These are phyloP conservation scores for Trypanosomatidae sp. DNA, from an alignment of 208 protist species.

Conservation along the genomic window DNA sequence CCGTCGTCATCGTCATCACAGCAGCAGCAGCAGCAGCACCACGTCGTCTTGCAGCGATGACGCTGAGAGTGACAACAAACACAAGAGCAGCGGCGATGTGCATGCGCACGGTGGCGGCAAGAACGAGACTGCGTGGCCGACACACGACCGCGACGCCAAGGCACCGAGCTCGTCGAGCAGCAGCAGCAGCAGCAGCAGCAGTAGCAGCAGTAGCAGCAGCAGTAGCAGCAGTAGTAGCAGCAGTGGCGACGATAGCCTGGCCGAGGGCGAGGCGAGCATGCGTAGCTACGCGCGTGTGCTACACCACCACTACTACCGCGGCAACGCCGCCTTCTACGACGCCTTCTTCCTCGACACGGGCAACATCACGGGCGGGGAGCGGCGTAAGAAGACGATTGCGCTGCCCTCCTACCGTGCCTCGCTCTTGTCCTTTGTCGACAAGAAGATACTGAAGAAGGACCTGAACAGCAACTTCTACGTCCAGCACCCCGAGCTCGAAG, in stretches of 20 bases:
- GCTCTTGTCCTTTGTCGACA: slow-evolving; percentile 74
- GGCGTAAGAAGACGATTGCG: slow-evolving; percentile 62
- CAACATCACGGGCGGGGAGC: slow-evolving; percentile 76
- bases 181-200: slow-evolving; percentile 6
- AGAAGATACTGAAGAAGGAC: slow-evolving; percentile 78
- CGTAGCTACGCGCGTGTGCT: slow-evolving; percentile 62
- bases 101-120: too few relatives aligned
- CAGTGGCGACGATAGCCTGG: neutral
- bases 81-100: too few relatives aligned
- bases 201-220: slow-evolving; percentile 1
- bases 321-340: slow-evolving; percentile 56
- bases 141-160: neutral
- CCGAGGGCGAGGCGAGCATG: slow-evolving; percentile 23
- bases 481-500: slow-evolving; percentile 70
- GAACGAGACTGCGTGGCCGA: neutral
- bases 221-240: slow-evolving; percentile 4
- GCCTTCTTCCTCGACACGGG: slow-evolving; percentile 71
- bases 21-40: neutral
- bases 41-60: too few relatives aligned
- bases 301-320: slow-evolving; percentile 17
- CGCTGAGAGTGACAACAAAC: too few relatives aligned
- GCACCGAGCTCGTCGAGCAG: neutral
- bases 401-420: slow-evolving; percentile 64
- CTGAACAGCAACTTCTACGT: slow-evolving; percentile 80
- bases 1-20: neutral